Base-by-base conservation (phyloP, 1,284 basidiomycete species). In the Albatrellus sp. region DNA sequence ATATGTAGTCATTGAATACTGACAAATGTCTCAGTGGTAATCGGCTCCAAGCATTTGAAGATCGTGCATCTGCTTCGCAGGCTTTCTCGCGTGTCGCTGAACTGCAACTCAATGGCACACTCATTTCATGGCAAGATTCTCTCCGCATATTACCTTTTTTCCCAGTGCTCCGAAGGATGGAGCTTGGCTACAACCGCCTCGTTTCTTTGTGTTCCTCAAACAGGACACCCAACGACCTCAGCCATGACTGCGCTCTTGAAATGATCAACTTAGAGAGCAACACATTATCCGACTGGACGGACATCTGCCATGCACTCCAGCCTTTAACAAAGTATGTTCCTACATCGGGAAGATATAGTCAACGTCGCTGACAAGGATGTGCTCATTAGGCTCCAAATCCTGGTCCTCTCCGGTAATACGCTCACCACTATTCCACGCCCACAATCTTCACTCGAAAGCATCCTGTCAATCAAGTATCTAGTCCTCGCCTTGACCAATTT, bases 201-300 rank as follows among this genome's bases (percentile, higher is more conserved):
- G 54, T 57, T 17, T 55, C 54, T 13, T 61, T 81, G 44, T 55
- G 54, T 20, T 47, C 51, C 38, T 42, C 45, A 42, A 40, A 24
- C 7, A 24, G 41, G 14, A 28, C 20, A 37, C 28, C 5, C 10
- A 13, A n/a, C 10, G 14, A 9, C 40, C 13, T 33, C n/a, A 52
- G 31, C 43, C 50, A n/a, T 28, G 24, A 24, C 3, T 24, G 24
- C 7, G 24, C 6, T 6, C 14, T 35, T 8, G 34, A 29, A 12
- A 61, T 40, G 9, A 8, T 96, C 47, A 91, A 90, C 57, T 64
- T 96, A 29, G 86, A 89, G 53, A 72, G 69, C 37, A 94, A 94
- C 64, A 48, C 60, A 9, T 67, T 89, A 29, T 54, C 55, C 2
- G 65, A 75, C 48, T 92, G 88, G 86, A 50, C 55, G 24, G 63